phyloP scores from a whole-genome alignment of 306 rosid genomes.

The Crataegus laevigata region DNA sequence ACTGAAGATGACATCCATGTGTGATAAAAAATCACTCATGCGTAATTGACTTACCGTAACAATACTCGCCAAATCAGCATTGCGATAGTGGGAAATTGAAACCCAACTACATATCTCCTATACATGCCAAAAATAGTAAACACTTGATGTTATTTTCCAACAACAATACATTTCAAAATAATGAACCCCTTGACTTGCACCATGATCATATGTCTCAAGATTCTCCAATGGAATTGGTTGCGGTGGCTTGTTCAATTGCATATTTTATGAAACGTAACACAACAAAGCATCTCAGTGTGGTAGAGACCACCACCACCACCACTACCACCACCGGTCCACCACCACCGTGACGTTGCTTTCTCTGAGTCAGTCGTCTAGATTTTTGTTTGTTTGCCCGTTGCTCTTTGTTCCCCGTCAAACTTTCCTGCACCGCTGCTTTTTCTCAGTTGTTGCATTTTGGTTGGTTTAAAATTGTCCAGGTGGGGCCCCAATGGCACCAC shows the following conservation, averaged over 20 bases:
- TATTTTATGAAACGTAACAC: neutral
- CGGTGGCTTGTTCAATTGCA: neutral
- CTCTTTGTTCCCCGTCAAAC: conserved; percentile 10
- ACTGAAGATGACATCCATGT: too few relatives aligned
- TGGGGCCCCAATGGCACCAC: neutral
- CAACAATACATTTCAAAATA: neutral
- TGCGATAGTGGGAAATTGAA: too few relatives aligned
- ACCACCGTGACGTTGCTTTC: neutral
- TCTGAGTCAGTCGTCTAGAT: neutral
- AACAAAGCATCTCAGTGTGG: neutral
- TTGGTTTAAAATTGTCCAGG: conserved; percentile 21
- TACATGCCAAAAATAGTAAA: neutral
- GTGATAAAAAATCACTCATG: too few relatives aligned
- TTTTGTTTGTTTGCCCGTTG: neutral
- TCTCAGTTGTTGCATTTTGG: conserved; percentile 4
- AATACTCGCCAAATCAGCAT: too few relatives aligned
- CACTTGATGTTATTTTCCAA: neutral
- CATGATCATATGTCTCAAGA: neutral
- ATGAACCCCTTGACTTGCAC: neutral
- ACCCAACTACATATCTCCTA: neutral
- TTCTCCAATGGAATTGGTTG: neutral
- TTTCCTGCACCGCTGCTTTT: conserved; percentile 33
- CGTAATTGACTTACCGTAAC: too few relatives aligned
- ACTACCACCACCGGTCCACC: neutral
- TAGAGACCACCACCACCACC: neutral